Percentiles rank a stretch among this genome's conserved stretches.
Conservation (phyloP, 257 asterid genomes). For the Euphrasia confusa region DNA sequence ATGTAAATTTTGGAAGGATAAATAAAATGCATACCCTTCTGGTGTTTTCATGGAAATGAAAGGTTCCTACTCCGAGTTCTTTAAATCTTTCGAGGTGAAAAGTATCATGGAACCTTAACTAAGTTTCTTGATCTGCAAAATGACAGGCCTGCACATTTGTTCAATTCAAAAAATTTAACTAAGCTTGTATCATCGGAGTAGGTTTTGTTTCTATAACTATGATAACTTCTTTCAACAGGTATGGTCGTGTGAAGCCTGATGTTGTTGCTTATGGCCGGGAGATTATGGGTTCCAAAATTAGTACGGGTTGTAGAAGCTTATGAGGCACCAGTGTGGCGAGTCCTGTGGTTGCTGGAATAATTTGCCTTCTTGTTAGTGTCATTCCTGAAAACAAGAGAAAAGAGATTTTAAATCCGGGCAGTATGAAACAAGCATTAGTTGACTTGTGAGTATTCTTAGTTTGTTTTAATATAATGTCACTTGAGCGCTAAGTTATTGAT, state of each 20-base stretch:
- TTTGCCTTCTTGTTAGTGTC: conserved; percentile 90
- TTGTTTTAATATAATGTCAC: conserved; percentile 21
- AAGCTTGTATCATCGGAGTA: conserved; percentile 5
- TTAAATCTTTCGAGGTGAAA: conserved; percentile 5
- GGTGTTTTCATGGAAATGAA: background rate
- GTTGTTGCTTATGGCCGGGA: conserved; percentile 97
- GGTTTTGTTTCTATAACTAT: conserved; percentile 23
- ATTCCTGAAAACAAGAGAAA: conserved; percentile 79
- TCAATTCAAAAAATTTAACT: conserved; percentile 13
- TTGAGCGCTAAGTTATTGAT: conserved; percentile 20
- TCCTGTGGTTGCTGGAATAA: conserved; percentile 99
- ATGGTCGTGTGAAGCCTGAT: conserved; percentile 98
- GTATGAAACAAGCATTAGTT: conserved; percentile 95
- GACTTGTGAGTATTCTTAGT: conserved; percentile 70
- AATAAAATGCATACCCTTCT: background rate
- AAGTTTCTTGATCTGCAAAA: conserved; percentile 9
- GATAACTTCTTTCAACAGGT: conserved; percentile 46
- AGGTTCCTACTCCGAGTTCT: background rate
- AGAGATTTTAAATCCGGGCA: conserved; percentile 80
- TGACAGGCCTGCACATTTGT: conserved; percentile 12
- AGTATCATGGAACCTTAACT: conserved; percentile 14
- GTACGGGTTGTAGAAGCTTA: conserved; percentile 96
- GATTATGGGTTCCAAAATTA: conserved; percentile 95
- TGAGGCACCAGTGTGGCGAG: conserved; percentile 99
- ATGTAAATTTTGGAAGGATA: background rate